Evolutionary conservation across 495 filamentous ascomycete species (phyloP).

Genomic region (Aspergillus funiculosus): DNA sequence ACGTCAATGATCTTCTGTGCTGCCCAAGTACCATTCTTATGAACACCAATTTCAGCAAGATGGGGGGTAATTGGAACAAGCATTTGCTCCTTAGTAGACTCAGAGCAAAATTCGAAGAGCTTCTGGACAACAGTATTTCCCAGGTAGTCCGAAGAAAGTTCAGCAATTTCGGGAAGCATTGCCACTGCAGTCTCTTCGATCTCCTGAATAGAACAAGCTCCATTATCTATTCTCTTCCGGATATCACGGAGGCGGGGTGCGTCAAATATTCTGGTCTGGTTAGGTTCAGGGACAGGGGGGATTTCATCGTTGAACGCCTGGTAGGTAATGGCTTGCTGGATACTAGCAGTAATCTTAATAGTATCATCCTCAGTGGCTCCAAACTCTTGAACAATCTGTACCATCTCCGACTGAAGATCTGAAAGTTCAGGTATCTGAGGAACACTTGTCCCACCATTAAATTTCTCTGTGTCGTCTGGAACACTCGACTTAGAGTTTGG

Average conservation of each 20-base stretch:
- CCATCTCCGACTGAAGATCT: slow-evolving; percentile 75
- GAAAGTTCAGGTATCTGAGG: slow-evolving; percentile 65
- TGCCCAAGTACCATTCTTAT: slow-evolving; percentile 99
- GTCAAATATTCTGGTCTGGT: slow-evolving; percentile 85
- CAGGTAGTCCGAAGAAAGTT: slow-evolving; percentile 89
- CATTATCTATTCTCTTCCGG: slow-evolving; percentile 94
- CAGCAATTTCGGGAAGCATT: slow-evolving; percentile 95
- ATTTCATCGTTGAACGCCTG: slow-evolving; percentile 74
- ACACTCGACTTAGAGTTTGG: slow-evolving; percentile 44
- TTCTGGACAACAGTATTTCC: slow-evolving; percentile 99
- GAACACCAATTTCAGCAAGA: slow-evolving; percentile 90
- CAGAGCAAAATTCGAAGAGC: slow-evolving; percentile 92
- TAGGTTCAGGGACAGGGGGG: slow-evolving; percentile 81
- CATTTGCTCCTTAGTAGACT: slow-evolving; percentile 86
- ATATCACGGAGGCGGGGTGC: slow-evolving; percentile 94
- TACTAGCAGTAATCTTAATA: slow-evolving; percentile 61
- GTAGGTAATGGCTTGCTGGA: slow-evolving; percentile 71
- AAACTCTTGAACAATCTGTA: slow-evolving; percentile 81
- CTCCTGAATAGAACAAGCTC: slow-evolving; percentile 73
- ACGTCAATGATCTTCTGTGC: slow-evolving; percentile 99
- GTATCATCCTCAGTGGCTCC: slow-evolving; percentile 79
- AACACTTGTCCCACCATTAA: slow-evolving; percentile 40
- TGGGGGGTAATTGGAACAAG: slow-evolving; percentile 80
- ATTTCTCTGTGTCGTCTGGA: slow-evolving; percentile 32
- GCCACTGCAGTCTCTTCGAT: slow-evolving; percentile 86